Conservation (phyloP, 2,329 filamentous ascomycete species). For the Ophiocordyceps unilateralis region DNA sequence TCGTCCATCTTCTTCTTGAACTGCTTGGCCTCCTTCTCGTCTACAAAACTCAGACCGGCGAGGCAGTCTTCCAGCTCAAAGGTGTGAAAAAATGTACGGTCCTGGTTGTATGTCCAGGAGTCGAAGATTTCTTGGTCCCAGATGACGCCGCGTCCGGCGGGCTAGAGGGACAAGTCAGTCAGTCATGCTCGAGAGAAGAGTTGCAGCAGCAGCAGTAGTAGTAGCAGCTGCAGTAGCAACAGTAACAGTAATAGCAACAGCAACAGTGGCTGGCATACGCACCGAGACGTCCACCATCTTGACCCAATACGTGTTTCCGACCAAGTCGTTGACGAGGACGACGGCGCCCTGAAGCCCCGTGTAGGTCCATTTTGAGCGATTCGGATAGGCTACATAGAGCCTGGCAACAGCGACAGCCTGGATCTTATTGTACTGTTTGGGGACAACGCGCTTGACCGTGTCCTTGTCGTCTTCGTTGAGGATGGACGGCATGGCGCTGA, state of each 20-base stretch:
- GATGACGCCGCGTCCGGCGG: slow-evolving; percentile 66
- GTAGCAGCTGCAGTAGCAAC: too few species aligned
- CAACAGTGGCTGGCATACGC: slow-evolving; percentile 10
- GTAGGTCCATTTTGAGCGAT: slow-evolving; percentile 76
- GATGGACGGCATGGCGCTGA: slow-evolving; percentile 39
- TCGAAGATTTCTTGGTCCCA: slow-evolving; percentile 99
- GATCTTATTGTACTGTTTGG: slow-evolving; percentile 93
- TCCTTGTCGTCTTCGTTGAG: slow-evolving; percentile 90
- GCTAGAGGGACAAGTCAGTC: not conserved
- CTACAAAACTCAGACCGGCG: slow-evolving; percentile 78
- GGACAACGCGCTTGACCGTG: slow-evolving; percentile 84
- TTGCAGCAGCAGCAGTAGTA: too few species aligned
- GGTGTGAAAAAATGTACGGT: slow-evolving; percentile 92
- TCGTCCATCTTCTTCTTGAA: slow-evolving; percentile 98
- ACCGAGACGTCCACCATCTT: slow-evolving; percentile 96
- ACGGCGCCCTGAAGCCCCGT: slow-evolving; percentile 84
- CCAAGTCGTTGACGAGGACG: slow-evolving; percentile 82
- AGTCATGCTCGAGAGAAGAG: not conserved
- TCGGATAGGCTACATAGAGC: slow-evolving; percentile 83
- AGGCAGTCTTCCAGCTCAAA: slow-evolving; percentile 91
- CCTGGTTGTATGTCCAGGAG: slow-evolving; percentile 85
- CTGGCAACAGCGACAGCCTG: slow-evolving; percentile 85
- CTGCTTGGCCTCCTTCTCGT: slow-evolving; percentile 93
- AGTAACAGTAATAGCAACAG: too few species aligned
- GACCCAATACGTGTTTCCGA: slow-evolving; percentile 92